phyloP scores from a whole-genome alignment of 2,329 filamentous ascomycete species.

The Alternaria angustiovoidea region DNA sequence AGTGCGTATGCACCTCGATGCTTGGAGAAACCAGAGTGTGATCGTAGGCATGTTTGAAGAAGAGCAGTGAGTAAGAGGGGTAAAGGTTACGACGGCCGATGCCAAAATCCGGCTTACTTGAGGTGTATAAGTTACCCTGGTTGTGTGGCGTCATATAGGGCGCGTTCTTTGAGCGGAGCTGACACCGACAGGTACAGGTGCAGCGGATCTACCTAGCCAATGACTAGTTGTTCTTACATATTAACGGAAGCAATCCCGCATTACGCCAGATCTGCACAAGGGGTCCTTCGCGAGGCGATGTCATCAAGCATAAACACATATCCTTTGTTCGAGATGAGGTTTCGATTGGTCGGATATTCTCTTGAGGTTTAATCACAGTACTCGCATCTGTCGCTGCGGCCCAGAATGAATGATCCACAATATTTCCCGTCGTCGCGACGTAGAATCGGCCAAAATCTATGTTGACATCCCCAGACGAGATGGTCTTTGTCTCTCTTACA shows the following conservation, averaged over 20 bases:
- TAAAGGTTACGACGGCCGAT: background rate
- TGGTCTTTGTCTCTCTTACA: too few species aligned
- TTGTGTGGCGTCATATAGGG: background rate
- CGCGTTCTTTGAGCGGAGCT: background rate
- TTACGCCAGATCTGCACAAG: too few species aligned
- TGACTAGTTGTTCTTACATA: background rate
- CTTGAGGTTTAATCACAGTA: too few species aligned
- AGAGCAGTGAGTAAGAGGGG: background rate
- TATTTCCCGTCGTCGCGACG: too few species aligned
- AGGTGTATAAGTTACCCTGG: background rate
- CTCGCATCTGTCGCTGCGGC: too few species aligned
- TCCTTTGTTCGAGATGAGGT: too few species aligned
- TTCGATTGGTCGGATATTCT: too few species aligned
- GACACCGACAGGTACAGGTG: background rate
- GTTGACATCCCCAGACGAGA: too few species aligned
- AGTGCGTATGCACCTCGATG: conserved; percentile 55
- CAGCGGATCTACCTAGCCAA: background rate
- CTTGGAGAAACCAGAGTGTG: conserved; percentile 59
- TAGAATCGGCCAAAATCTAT: too few species aligned
- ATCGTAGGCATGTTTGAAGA: conserved; percentile 29
- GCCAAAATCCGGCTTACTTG: background rate
- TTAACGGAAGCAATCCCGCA: background rate
- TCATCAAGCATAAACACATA: too few species aligned
- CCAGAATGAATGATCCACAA: too few species aligned
- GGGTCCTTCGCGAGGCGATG: too few species aligned